A percentile compares a stretch with the other conserved stretches of the same genome.
Conservation (phyloP, 208 protist genomes). For the Spongospora subterranea region DNA sequence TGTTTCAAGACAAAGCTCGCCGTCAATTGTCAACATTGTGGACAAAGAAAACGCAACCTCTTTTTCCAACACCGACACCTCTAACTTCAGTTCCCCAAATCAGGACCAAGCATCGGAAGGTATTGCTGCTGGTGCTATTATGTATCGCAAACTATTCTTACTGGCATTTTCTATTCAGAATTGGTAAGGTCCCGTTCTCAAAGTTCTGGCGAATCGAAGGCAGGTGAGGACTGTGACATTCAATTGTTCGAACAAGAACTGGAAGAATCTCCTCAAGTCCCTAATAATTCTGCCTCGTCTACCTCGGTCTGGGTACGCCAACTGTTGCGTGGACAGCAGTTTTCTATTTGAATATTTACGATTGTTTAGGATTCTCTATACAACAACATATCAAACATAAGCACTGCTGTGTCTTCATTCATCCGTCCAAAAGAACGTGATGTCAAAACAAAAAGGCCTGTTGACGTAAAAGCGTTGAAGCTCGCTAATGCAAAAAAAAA, state of each 20-base stretch:
- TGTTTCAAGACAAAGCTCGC: no score
- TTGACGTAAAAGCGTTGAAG: constrained; percentile 28
- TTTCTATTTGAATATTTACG: not conserved
- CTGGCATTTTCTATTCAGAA: no score
- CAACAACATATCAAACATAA: not conserved
- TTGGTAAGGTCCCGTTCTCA: no score
- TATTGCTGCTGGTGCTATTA: no score
- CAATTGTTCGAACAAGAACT: not conserved
- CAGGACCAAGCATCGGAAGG: no score
- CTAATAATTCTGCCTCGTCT: not conserved
- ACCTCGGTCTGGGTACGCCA: not conserved
- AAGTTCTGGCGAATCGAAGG: not conserved
- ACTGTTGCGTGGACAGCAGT: not conserved
- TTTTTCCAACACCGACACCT: no score
- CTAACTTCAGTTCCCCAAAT: no score
- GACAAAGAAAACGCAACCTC: no score
- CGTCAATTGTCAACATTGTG: no score
- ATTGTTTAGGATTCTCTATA: constrained; percentile 39
- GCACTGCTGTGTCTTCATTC: constrained; percentile 20
- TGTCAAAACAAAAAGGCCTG: not conserved
- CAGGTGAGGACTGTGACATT: not conserved
- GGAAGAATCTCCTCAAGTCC: not conserved
- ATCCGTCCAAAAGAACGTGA: constrained; percentile 29
- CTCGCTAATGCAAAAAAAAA: not conserved
- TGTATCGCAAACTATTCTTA: no score